phyloP scores from a whole-genome alignment of 2,329 filamentous ascomycete genomes.

The Phialocephala sp. region DNA sequence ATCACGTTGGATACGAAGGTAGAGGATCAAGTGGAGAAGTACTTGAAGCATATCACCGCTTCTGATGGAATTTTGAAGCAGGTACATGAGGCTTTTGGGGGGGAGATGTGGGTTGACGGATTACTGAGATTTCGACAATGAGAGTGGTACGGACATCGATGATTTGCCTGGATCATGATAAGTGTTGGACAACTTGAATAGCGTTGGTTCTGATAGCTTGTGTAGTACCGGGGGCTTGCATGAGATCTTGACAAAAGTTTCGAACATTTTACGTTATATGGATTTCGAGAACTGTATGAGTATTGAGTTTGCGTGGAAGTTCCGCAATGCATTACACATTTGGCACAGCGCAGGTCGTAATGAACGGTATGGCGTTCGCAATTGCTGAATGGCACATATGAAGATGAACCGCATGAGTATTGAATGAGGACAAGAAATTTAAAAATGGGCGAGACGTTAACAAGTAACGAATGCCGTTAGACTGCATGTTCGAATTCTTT shows the following conservation, averaged over 20 bases:
- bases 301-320: too few relatives aligned
- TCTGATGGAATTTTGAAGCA: not conserved
- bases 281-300: too few relatives aligned
- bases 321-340: too few relatives aligned
- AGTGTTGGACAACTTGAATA: not conserved
- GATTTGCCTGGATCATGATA: not conserved
- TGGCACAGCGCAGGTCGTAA: too few relatives aligned
- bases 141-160: not conserved
- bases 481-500: too few relatives aligned
- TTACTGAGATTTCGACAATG: not conserved
- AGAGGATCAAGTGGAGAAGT: not conserved
- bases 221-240: not conserved
- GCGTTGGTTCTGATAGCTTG: too few relatives aligned
- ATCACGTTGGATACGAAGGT: not conserved
- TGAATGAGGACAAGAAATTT: too few relatives aligned
- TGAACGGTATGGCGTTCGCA: too few relatives aligned
- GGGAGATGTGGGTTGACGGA: slow-evolving; percentile 24
- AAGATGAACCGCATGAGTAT: too few relatives aligned
- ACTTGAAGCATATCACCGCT: not conserved
- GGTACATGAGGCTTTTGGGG: slow-evolving; percentile 14
- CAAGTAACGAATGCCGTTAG: not conserved
- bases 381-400: too few relatives aligned
- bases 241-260: not conserved
- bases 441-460: too few relatives aligned
- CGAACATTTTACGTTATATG: not conserved